Percentiles rank a stretch among this genome's conserved stretches.
Evolutionary conservation across 768 basidiomycete species (phyloP).

Genomic region (Pisolithus tinctorius): DNA sequence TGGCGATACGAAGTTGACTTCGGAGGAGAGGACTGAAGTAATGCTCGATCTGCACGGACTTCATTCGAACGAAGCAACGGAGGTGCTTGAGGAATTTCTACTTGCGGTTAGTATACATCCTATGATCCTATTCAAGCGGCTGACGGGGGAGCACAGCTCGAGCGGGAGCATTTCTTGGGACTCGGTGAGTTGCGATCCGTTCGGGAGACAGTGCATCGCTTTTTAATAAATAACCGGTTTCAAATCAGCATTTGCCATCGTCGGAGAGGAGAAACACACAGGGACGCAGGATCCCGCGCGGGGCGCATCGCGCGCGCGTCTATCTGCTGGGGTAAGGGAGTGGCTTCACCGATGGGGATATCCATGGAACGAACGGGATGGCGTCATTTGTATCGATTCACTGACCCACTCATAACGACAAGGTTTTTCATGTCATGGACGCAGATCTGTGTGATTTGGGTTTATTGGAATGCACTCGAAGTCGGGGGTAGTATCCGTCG

Average conservation of each 20-base stretch:
- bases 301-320: slow-evolving; percentile 75
- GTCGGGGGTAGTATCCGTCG: too few species aligned
- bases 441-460: too few species aligned
- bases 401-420: slow-evolving; percentile 53
- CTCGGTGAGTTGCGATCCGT: slow-evolving; percentile 46
- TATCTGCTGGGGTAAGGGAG: slow-evolving; percentile 82
- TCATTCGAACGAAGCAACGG: slow-evolving; percentile 89
- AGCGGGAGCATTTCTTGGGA: slow-evolving; percentile 83
- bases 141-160: slow-evolving; percentile 47
- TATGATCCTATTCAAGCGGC: slow-evolving; percentile 5
- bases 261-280: slow-evolving; percentile 95
- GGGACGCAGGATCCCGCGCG: slow-evolving; percentile 81
- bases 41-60: slow-evolving; percentile 89
- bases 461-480: too few species aligned
- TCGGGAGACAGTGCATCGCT: neutral
- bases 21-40: slow-evolving; percentile 87
- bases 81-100: slow-evolving; percentile 85
- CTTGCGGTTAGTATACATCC: slow-evolving; percentile 57
- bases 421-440: too few species aligned
- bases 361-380: slow-evolving; percentile 91
- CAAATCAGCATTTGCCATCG: slow-evolving; percentile 69
- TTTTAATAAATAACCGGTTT: slow-evolving; percentile 4
- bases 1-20: slow-evolving; percentile 50
- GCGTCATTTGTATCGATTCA: slow-evolving; percentile 83
- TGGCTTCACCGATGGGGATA: slow-evolving; percentile 94